These are phyloP conservation scores for Backusella sp. DNA, from an alignment of 192 early-diverging fungal genomes.

Conservation along the genomic window DNA sequence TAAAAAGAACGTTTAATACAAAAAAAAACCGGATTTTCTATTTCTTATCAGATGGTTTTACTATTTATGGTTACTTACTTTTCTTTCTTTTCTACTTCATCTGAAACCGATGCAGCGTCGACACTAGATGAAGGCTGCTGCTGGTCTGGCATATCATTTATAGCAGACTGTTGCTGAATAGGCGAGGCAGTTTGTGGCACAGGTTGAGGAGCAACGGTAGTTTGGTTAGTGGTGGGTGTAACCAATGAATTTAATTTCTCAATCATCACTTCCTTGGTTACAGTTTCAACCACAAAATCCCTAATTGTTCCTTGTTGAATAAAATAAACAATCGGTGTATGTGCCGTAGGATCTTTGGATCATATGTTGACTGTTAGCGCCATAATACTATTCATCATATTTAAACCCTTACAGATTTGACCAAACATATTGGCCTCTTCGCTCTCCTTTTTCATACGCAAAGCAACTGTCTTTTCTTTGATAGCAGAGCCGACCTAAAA, in stretches of 20 bases:
- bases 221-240: not conserved
- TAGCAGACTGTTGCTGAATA: not conserved
- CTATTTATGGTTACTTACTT: not conserved
- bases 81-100: conserved; percentile 10
- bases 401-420: conserved; percentile 27
- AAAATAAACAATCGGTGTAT: conserved; percentile 28
- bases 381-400: not conserved
- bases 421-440: conserved; percentile 31
- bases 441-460: conserved; percentile 17
- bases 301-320: conserved; percentile 29
- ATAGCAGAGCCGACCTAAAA: conserved; percentile 10
- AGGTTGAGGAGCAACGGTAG: not conserved
- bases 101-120: not conserved
- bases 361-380: not conserved
- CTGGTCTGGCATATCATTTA: not conserved
- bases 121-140: not conserved
- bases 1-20: not conserved
- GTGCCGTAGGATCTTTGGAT: conserved; percentile 16
- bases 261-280: conserved; percentile 1
- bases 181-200: not conserved
- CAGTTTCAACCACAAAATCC: conserved; percentile 20
- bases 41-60: not conserved
- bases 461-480: conserved; percentile 8
- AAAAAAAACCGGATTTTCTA: not conserved
- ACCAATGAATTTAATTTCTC: not conserved